A percentile compares a stretch with the other conserved stretches of the same genome.
These are phyloP conservation scores for Lignosus rhinocerotis DNA, from an alignment of 1,284 basidiomycete species.

Conservation along the genomic window DNA sequence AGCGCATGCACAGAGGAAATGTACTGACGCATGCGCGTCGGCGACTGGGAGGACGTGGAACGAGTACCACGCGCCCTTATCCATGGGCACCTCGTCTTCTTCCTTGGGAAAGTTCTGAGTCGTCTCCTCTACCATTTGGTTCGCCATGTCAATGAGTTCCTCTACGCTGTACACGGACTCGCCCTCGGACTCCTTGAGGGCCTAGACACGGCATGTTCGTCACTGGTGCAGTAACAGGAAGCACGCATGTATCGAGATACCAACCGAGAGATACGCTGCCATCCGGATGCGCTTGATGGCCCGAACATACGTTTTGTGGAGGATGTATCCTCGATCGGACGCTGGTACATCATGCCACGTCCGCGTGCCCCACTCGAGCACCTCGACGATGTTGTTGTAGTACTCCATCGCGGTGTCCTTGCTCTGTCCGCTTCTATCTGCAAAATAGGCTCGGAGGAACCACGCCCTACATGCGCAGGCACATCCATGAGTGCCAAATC, in stretches of 20 bases:
- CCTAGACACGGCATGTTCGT: neutral
- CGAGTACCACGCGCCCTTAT: conserved; percentile 25
- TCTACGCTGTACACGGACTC: conserved; percentile 17
- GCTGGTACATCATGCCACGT: conserved; percentile 38
- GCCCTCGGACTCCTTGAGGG: conserved; percentile 9
- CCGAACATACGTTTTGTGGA: conserved; percentile 35
- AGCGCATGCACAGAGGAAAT: neutral
- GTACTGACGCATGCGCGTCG: conserved; percentile 22
- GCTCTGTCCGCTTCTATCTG: conserved; percentile 9
- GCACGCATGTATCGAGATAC: conserved; percentile 1
- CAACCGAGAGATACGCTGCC: conserved; percentile 34
- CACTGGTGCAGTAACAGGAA: neutral
- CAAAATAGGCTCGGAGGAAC: conserved; percentile 23
- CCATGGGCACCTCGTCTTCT: conserved; percentile 11
- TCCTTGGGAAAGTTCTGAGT: conserved; percentile 18
- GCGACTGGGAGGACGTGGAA: conserved; percentile 22
- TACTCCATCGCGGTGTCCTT: conserved; percentile 13
- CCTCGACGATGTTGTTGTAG: conserved; percentile 33
- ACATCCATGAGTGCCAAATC: neutral
- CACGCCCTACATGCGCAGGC: conserved; percentile 11
- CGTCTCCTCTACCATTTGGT: conserved; percentile 22
- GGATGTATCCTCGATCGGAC: conserved; percentile 34
- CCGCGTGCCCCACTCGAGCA: conserved; percentile 43
- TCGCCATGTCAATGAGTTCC: conserved; percentile 21
- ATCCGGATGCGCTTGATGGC: conserved; percentile 35